These are phyloP conservation scores for Hypericum androsaemum DNA, from an alignment of 345 rosid species.

Conservation along the genomic window DNA sequence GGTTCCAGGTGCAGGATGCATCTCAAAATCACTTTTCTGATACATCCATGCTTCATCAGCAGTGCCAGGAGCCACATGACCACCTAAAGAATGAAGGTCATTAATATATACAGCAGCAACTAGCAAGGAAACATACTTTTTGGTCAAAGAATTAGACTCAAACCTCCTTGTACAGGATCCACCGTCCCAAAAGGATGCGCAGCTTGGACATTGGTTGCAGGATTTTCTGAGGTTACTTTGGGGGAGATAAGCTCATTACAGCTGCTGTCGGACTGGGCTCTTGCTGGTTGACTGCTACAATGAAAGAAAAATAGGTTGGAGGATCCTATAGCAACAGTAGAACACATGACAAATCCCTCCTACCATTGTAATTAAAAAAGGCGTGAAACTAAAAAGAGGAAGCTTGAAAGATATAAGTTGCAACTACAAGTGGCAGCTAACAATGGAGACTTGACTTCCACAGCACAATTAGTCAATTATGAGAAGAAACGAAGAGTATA, in stretches of 20 bases:
- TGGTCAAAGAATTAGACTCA: not conserved
- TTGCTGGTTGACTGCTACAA: constrained; percentile 46
- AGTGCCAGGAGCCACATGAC: constrained; percentile 21
- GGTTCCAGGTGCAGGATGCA: constrained; percentile 43
- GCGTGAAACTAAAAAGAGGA: not conserved
- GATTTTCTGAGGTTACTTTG: constrained; percentile 40
- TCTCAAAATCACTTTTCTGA: constrained; percentile 27
- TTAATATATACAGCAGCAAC: constrained; percentile 14
- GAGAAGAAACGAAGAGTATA: not conserved
- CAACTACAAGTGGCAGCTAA: not conserved
- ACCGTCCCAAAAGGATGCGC: constrained; percentile 31
- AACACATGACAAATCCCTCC: no score
- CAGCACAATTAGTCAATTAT: constrained; percentile 4
- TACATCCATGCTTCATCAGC: constrained; percentile 31
- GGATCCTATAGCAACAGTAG: no score
- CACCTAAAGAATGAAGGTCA: constrained; percentile 22
- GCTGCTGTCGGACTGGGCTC: constrained; percentile 44
- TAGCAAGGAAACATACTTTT: not conserved
- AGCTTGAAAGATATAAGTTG: not conserved
- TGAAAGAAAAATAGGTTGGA: not conserved
- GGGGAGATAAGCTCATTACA: constrained; percentile 69
- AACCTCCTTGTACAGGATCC: constrained; percentile 52
- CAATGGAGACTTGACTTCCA: no score
- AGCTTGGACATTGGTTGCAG: constrained; percentile 29
- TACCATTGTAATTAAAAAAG: no score